phyloP scores from a whole-genome alignment of 75 land plant genomes.

The Pinus albicaulis region DNA sequence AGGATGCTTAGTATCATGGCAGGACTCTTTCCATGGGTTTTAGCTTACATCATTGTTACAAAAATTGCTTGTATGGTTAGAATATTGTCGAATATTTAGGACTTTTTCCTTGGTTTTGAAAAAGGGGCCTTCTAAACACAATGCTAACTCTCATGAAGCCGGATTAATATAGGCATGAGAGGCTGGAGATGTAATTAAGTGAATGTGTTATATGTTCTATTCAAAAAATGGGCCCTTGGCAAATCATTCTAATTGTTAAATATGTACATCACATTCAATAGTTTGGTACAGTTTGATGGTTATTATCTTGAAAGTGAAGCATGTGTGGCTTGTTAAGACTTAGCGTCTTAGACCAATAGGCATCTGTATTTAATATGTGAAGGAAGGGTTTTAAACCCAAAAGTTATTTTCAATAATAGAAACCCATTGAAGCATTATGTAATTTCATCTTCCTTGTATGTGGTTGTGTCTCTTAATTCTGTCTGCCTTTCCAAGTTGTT shows the following conservation, averaged over 20 bases:
- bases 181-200: slow-evolving; percentile 59
- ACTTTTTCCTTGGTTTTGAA: slow-evolving; percentile 70
- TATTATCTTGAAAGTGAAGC: slow-evolving; percentile 99
- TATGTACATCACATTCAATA: slow-evolving; percentile 77
- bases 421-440: too few relatives aligned
- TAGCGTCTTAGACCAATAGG: too few relatives aligned
- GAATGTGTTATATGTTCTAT: slow-evolving; percentile 79
- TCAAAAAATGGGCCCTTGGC: slow-evolving; percentile 94
- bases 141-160: slow-evolving; percentile 43
- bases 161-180: slow-evolving; percentile 62
- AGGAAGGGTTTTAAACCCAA: too few relatives aligned
- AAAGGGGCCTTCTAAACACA: slow-evolving; percentile 41
- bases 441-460: too few relatives aligned
- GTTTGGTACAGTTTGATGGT: slow-evolving; percentile 97
- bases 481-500: too few relatives aligned
- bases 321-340: slow-evolving; percentile 68
- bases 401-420: too few relatives aligned
- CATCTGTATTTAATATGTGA: too few relatives aligned
- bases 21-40: slow-evolving; percentile 59
- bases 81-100: slow-evolving; percentile 88
- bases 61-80: slow-evolving; percentile 85
- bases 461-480: too few relatives aligned
- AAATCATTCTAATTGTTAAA: slow-evolving; percentile 97
- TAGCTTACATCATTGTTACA: slow-evolving; percentile 50
- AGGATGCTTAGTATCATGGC: slow-evolving; percentile 90